phyloP scores from a whole-genome alignment of 345 rosid species.

The Camelina hispida region DNA sequence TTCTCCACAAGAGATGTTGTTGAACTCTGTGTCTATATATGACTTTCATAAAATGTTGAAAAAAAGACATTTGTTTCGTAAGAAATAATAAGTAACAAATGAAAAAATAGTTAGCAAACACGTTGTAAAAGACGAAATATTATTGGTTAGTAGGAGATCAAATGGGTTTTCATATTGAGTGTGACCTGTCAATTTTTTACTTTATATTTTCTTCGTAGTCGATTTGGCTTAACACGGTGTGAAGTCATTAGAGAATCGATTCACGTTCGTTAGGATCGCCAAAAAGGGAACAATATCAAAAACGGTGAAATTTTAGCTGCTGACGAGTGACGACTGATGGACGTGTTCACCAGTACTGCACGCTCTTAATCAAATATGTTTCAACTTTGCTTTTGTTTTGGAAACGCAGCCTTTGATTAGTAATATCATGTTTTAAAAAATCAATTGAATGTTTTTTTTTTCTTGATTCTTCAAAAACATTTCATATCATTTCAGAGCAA shows the following conservation, averaged over 20 bases:
- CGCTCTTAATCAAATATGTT: not conserved
- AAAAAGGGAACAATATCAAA: too few relatives aligned
- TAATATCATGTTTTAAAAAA: not conserved
- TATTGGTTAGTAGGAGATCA: constrained; percentile 29
- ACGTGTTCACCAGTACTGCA: not conserved
- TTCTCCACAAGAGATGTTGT: constrained; percentile 28
- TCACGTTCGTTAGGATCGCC: not conserved
- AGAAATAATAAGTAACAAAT: not conserved
- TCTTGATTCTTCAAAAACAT: too few relatives aligned
- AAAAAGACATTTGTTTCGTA: not conserved
- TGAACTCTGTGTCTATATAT: constrained; percentile 8
- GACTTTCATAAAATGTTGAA: constrained; percentile 29
- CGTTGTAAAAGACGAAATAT: constrained; percentile 2
- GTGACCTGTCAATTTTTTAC: constrained; percentile 22
- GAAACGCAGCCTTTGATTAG: not conserved
- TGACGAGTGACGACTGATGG: not conserved
- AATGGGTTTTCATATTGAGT: not conserved
- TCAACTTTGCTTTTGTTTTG: not conserved
- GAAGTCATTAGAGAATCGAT: not conserved
- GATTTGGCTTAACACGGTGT: constrained; percentile 20
- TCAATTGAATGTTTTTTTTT: too few relatives aligned
- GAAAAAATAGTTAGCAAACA: constrained; percentile 2
- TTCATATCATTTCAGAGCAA: too few relatives aligned
- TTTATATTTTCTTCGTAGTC: constrained; percentile 4
- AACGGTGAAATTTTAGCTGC: not conserved